Evolutionary conservation across 2,329 filamentous ascomycete genomes (phyloP), one percentile per base, ranked within the genome.

Genomic region (Aspergillus nomiae): DNA sequence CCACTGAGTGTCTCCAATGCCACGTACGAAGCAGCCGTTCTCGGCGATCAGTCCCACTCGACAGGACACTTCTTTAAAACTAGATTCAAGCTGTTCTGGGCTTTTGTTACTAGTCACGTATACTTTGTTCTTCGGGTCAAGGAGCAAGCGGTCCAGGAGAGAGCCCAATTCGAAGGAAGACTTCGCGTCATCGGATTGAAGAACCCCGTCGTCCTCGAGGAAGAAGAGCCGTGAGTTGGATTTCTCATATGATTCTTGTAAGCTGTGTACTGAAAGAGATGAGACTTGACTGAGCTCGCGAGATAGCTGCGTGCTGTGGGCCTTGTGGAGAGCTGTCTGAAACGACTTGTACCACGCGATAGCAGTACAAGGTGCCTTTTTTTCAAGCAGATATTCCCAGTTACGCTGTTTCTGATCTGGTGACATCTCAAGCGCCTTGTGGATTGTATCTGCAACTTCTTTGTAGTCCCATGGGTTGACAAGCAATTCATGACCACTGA

Each of bases 381-480:
- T 85, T 51, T 88, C 80, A 68, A 91, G 87, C 45, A 97, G 82
- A 63, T 88, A 89, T 21, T 84, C 81, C 90, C 93, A 97, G 21
- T 93, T 87, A 8, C 80, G 77, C 64, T 87, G 81, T 78, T 91
- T 94, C 74, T 96, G 92, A 10, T 88, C 86, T 0, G 87, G 83
- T 1, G 80, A 81, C 92, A 97, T 96, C 70, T 94, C 90, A 14
- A 97, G 81, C 1, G 93, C 92, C 59, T 84, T 82, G 74, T 91
- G 90, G 78, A 98, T 94, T 6, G 92, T 91, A 30, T 94, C 88
- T 56, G 94, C 92, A 70, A 92, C 95, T 74, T 92, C 87, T 48
- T 89, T 87, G 76, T 96, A 96, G 75, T 97, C 91, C 94, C 94
- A 98, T 0, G 94, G 94, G 72, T 98, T 98, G 71, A 97, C 90